phyloP scores from a whole-genome alignment of 371 early-diverging fungal species.

The Rhizomucor pusillus region DNA sequence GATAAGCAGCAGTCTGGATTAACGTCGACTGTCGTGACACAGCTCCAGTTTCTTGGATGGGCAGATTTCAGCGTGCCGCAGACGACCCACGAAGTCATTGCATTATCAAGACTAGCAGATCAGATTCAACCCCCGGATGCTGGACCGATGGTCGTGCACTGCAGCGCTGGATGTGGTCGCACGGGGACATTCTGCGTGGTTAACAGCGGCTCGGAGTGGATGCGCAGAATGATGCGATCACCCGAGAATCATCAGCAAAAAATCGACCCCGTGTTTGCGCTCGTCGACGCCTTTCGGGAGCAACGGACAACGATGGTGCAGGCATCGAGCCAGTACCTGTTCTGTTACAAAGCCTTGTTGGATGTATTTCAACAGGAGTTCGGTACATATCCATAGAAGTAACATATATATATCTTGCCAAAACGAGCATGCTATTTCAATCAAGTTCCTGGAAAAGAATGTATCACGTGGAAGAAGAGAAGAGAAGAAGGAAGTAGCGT shows the following conservation, averaged over 20 bases:
- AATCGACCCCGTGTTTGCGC: constrained; percentile 62
- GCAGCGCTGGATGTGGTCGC: constrained; percentile 96
- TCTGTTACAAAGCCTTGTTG: constrained; percentile 78
- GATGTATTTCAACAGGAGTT: constrained; percentile 25
- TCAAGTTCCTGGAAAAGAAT: constrained; percentile 1
- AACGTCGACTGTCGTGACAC: constrained; percentile 43
- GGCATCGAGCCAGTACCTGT: constrained; percentile 76
- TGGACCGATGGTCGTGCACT: constrained; percentile 71
- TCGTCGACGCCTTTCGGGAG: constrained; percentile 72
- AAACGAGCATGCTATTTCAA: background rate
- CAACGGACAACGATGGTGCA: constrained; percentile 90
- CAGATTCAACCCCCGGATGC: constrained; percentile 20
- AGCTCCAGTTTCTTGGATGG: constrained; percentile 86
- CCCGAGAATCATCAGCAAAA: constrained; percentile 19
- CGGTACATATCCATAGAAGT: background rate
- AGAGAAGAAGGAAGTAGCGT: no score
- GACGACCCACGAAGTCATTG: constrained; percentile 39
- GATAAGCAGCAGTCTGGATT: constrained; percentile 5
- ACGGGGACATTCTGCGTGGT: constrained; percentile 90
- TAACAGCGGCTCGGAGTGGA: constrained; percentile 19
- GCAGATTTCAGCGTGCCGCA: constrained; percentile 83
- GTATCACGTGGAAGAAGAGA: no score
- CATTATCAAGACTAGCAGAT: constrained; percentile 39
- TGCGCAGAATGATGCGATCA: background rate
- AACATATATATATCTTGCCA: background rate